Conservation (phyloP, 805 yeast genomes). For the Ogataea parapolymorpha region DNA sequence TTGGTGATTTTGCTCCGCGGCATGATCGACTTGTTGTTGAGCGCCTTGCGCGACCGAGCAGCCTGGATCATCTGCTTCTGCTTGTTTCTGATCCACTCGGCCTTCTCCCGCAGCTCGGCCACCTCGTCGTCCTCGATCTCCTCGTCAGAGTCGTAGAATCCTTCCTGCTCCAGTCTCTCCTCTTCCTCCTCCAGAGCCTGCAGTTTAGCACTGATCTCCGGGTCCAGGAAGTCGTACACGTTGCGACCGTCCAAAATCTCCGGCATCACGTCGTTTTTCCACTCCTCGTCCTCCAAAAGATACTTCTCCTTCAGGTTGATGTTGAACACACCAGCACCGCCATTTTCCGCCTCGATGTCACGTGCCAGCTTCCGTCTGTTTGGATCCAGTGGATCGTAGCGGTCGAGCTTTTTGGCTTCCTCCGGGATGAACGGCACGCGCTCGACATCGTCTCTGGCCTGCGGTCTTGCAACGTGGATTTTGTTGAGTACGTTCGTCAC, state of each 20-base stretch:
- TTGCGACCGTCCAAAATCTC: conserved; percentile 94
- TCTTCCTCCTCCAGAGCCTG: conserved; percentile 97
- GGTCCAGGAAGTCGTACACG: conserved; percentile 95
- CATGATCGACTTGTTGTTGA: conserved; percentile 82
- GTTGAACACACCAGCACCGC: conserved; percentile 98
- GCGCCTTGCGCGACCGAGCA: conserved; percentile 79
- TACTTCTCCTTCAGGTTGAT: conserved; percentile 91
- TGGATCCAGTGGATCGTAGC: conserved; percentile 78
- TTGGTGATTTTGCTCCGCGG: conserved; percentile 86
- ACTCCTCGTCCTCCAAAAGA: conserved; percentile 88
- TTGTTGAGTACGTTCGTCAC: conserved; percentile 86
- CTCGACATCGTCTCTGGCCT: conserved; percentile 78
- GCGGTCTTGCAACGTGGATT: conserved; percentile 92
- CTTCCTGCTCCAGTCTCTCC: conserved; percentile 88
- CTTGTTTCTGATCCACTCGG: conserved; percentile 91
- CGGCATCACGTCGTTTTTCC: conserved; percentile 98
- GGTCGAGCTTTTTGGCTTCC: conserved; percentile 52
- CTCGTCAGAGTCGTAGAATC: conserved; percentile 89
- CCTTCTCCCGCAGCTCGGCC: conserved; percentile 76
- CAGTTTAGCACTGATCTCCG: conserved; percentile 89
- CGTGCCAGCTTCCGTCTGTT: conserved; percentile 76
- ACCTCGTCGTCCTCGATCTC: conserved; percentile 53
- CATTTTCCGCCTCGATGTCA: conserved; percentile 90
- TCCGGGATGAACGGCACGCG: conserved; percentile 85
- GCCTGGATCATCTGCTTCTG: conserved; percentile 92